phyloP scores from a whole-genome alignment of 192 early-diverging fungal genomes.

The Coemansia sp. region DNA sequence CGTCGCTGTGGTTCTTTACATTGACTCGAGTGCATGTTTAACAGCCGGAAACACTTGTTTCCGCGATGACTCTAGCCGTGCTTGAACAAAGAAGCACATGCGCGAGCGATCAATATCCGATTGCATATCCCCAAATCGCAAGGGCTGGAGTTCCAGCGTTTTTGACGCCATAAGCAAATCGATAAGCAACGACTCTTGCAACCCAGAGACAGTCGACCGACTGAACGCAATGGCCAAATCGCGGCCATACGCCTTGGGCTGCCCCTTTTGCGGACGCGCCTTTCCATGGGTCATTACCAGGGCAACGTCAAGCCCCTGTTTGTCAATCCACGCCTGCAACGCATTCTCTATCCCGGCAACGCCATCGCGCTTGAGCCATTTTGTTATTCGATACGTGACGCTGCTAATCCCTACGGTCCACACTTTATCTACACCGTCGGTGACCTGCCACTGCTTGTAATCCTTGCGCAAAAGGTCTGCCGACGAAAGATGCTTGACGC shows the following conservation, averaged over 20 bases:
- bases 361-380: slow-evolving; percentile 52
- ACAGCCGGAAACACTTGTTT: slow-evolving; percentile 48
- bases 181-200: slow-evolving; percentile 5
- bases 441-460: slow-evolving; percentile 53
- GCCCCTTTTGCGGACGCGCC: slow-evolving; percentile 12
- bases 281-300: slow-evolving; percentile 53
- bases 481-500: slow-evolving; percentile 33
- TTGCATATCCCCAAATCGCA: neutral
- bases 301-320: slow-evolving; percentile 33
- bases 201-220: neutral
- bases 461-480: slow-evolving; percentile 52
- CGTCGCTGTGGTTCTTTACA: neutral
- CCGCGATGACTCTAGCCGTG: slow-evolving; percentile 26
- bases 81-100: slow-evolving; percentile 24
- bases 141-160: slow-evolving; percentile 5
- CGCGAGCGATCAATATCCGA: neutral
- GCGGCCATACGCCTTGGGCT: slow-evolving; percentile 32
- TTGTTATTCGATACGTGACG: slow-evolving; percentile 32
- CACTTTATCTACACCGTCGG: neutral
- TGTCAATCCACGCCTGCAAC: slow-evolving; percentile 19
- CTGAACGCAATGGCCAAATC: slow-evolving; percentile 32
- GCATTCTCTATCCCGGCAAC: slow-evolving; percentile 16
- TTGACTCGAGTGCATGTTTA: slow-evolving; percentile 27
- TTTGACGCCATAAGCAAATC: slow-evolving; percentile 8
- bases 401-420: slow-evolving; percentile 53